A percentile compares a stretch with the other conserved stretches of the same genome.
Conservation (phyloP, 2,329 filamentous ascomycete genomes). For the Onygenales sp. region DNA sequence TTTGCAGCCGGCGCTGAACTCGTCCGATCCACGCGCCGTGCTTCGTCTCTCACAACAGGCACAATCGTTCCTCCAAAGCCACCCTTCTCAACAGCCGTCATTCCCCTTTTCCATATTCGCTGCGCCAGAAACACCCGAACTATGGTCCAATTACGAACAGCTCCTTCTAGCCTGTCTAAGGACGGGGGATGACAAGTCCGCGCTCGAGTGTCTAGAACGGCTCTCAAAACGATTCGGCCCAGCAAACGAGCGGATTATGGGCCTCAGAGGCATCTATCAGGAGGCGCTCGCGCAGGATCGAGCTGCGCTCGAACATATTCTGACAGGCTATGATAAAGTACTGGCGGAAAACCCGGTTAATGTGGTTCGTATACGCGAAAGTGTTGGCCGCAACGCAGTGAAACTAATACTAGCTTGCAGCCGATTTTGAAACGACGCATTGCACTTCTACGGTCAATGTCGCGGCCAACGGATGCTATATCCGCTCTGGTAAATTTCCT, state of each 20-base stretch:
- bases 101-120: conserved; percentile 45
- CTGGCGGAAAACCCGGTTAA: conserved; percentile 67
- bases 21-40: conserved; percentile 37
- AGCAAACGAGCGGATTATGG: conserved; percentile 78
- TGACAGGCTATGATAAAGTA: conserved; percentile 69
- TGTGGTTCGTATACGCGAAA: conserved; percentile 45
- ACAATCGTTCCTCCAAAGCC: conserved; percentile 36
- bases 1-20: conserved; percentile 11
- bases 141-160: conserved; percentile 82
- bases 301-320: conserved; percentile 55
- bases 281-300: conserved; percentile 68
- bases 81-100: conserved; percentile 37
- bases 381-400: neutral
- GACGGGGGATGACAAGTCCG: conserved; percentile 71
- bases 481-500: conserved; percentile 64
- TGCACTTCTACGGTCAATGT: conserved; percentile 67
- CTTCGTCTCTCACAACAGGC: conserved; percentile 35
- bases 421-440: conserved; percentile 77
- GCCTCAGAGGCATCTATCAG: conserved; percentile 69
- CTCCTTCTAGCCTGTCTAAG: conserved; percentile 74
- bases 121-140: conserved; percentile 60
- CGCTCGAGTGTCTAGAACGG: conserved; percentile 63
- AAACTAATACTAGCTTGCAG: conserved; percentile 33
- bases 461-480: conserved; percentile 62
- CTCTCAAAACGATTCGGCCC: conserved; percentile 72